phyloP scores from a whole-genome alignment of 2,329 filamentous ascomycete species.

The Alternaria brassicicola region DNA sequence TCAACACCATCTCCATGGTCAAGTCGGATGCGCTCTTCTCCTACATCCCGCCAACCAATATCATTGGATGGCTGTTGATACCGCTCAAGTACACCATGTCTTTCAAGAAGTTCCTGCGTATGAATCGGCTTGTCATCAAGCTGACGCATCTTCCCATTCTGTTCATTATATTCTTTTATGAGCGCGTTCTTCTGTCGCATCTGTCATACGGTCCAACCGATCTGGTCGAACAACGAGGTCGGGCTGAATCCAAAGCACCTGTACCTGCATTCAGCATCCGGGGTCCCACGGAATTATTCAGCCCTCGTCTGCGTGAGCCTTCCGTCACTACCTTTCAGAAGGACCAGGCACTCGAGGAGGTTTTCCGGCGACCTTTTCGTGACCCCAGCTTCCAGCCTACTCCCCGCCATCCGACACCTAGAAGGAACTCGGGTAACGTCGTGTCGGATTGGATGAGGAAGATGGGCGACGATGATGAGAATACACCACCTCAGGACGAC shows the following conservation, averaged over 20 bases:
- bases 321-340: conserved; percentile 89
- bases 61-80: conserved; percentile 87
- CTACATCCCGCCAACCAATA: conserved; percentile 89
- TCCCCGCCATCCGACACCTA: conserved; percentile 56
- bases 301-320: conserved; percentile 79
- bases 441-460: conserved; percentile 90
- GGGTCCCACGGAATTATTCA: conserved; percentile 67
- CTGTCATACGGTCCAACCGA: conserved; percentile 83
- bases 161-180: conserved; percentile 86
- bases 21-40: conserved; percentile 97
- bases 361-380: conserved; percentile 73
- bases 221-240: conserved; percentile 74
- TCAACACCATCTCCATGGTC: conserved; percentile 97
- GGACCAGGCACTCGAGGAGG: conserved; percentile 86
- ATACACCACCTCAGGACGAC: conserved; percentile 67
- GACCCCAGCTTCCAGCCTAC: conserved; percentile 57
- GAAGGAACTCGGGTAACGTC: conserved; percentile 76
- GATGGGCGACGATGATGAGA: conserved; percentile 65
- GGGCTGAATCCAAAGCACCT: conserved; percentile 64
- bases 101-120: conserved; percentile 77
- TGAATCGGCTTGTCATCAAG: conserved; percentile 93
- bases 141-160: conserved; percentile 86
- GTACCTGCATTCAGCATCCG: conserved; percentile 51
- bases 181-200: conserved; percentile 76
- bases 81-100: conserved; percentile 82